phyloP scores from a whole-genome alignment of 345 rosid genomes.

The Eucalyptus cloeziana region DNA sequence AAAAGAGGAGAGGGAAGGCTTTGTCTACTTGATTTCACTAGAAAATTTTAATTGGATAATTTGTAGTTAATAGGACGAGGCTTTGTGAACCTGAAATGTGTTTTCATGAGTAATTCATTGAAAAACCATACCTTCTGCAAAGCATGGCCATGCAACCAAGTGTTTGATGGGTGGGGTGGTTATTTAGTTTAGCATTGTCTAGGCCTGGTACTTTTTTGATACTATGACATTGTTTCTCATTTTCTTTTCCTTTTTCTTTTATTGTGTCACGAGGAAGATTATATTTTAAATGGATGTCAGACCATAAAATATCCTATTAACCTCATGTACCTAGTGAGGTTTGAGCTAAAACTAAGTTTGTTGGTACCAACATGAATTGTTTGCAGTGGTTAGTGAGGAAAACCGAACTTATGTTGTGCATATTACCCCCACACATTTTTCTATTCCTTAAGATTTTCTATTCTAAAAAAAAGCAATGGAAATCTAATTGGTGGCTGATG shows the following conservation, averaged over 20 bases:
- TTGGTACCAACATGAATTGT: background rate
- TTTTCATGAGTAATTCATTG: no score
- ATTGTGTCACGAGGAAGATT: background rate
- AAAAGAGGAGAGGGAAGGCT: no score
- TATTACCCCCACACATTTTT: background rate
- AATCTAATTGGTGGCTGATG: background rate
- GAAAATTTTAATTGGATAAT: no score
- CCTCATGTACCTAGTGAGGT: background rate
- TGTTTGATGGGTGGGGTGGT: background rate
- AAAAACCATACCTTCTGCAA: background rate
- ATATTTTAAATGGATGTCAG: background rate
- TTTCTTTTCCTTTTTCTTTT: background rate
- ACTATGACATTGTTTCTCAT: background rate
- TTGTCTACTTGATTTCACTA: no score
- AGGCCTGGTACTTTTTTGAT: background rate
- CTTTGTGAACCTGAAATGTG: no score
- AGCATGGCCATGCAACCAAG: background rate
- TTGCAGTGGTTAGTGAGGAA: background rate
- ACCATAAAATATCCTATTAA: background rate
- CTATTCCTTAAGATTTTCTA: background rate
- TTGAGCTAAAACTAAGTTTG: background rate
- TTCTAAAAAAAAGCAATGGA: background rate
- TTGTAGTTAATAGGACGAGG: no score
- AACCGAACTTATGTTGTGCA: background rate
- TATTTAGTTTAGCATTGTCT: background rate